Conservation (phyloP, 2,329 filamentous ascomycete species). For the Exophiala calicioides region DNA sequence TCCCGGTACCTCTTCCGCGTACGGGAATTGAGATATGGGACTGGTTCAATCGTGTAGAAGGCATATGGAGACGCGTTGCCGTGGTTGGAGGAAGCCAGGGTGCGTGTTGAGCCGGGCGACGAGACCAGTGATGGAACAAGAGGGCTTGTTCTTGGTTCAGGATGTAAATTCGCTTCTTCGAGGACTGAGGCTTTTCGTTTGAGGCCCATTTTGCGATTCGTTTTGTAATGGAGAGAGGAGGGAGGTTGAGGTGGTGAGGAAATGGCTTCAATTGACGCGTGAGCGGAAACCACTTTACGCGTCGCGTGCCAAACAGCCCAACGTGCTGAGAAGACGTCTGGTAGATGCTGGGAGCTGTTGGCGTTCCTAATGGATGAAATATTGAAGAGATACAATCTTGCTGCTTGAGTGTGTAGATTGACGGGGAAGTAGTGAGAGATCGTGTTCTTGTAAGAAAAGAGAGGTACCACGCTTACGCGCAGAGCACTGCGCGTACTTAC, state of each 20-base stretch:
- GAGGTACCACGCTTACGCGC: too few relatives aligned
- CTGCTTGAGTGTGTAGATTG: background rate
- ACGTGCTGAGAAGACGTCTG: background rate
- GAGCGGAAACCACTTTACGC: constrained; percentile 24
- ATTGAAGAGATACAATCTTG: background rate
- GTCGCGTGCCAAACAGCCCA: constrained; percentile 1
- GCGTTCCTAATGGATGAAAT: too few relatives aligned
- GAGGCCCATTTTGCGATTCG: constrained; percentile 21
- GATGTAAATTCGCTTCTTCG: constrained; percentile 10
- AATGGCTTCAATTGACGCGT: constrained; percentile 10
- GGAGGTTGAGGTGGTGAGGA: background rate
- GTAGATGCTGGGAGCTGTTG: too few relatives aligned
- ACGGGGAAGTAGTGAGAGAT: too few relatives aligned
- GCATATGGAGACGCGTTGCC: constrained; percentile 1
- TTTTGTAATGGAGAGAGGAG: background rate
- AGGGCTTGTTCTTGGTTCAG: constrained; percentile 4
- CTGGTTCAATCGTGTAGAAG: constrained; percentile 7
- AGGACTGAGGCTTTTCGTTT: constrained; percentile 30
- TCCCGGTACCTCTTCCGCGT: constrained; percentile 62
- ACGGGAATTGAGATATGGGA: constrained; percentile 52
- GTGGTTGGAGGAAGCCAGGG: constrained; percentile 4
- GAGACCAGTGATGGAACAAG: constrained; percentile 11
- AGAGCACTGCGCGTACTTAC: too few relatives aligned
- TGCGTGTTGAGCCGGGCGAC: constrained; percentile 14
- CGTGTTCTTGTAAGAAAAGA: too few relatives aligned